Evolutionary conservation across 345 rosid genomes (phyloP).

Genomic region (Citrus hindsii): DNA sequence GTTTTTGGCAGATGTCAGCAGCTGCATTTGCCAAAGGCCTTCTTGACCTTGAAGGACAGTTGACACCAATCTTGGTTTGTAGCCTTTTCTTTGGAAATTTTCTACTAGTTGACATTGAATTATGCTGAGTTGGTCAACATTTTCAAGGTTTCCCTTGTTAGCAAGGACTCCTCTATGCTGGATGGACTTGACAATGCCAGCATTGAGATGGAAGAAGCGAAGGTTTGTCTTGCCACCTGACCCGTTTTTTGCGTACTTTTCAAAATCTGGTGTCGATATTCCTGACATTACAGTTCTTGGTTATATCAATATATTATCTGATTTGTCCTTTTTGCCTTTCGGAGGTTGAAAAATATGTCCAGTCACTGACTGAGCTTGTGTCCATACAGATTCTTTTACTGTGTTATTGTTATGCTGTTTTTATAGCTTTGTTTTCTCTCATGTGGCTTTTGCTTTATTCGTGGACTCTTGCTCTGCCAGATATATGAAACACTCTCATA

Average conservation of each 20-base stretch:
- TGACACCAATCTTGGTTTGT: conserved; percentile 96
- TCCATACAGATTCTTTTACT: background rate
- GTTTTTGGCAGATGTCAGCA: conserved; percentile 86
- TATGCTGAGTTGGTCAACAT: conserved; percentile 20
- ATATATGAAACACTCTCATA: background rate
- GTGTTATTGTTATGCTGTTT: background rate
- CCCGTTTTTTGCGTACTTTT: conserved; percentile 10
- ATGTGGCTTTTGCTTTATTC: background rate
- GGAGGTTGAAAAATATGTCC: background rate
- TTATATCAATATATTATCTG: background rate
- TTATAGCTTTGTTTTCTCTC: background rate
- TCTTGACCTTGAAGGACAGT: conserved; percentile 97
- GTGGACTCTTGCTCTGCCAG: background rate
- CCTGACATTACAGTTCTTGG: background rate
- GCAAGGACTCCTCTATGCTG: conserved; percentile 99
- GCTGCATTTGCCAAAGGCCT: conserved; percentile 99
- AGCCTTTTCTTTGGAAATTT: conserved; percentile 12
- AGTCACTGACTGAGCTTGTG: conserved; percentile 2
- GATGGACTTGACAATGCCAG: conserved; percentile 98
- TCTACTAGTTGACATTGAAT: conserved; percentile 7
- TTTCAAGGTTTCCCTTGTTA: conserved; percentile 94
- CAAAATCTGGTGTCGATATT: background rate
- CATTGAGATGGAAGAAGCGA: conserved; percentile 90
- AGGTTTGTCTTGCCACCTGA: conserved; percentile 51
- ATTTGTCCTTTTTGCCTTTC: background rate